Base-by-base conservation (phyloP, 805 yeast genomes). In the Yarrowia divulgata region DNA sequence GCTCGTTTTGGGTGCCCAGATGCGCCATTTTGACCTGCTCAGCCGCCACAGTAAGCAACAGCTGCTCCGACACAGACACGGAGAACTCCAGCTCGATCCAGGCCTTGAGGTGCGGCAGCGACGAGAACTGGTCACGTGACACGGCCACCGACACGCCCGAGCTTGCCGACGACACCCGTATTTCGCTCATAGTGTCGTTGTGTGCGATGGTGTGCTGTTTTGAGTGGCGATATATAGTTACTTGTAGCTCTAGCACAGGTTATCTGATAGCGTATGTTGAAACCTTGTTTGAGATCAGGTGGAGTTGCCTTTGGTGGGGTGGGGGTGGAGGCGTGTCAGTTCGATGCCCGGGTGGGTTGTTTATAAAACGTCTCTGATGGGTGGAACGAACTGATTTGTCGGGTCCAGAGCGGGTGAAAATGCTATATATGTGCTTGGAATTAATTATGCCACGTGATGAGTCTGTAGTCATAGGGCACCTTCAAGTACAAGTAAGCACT, bases 71-170 rank as follows among this genome's bases (percentile, higher is more conserved):
- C 29, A 49, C 48, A 35, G 68, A 35, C 55, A 63, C 68, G 2
- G 32, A 18, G 8, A 63, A 63, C 39, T 63, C 68, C 13, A 49
- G 23, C 46, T 48, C 68, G 39, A 63, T 37, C 68, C 68, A 63
- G 19, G 68, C 68, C 48, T 49, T 63, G 46, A 63, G 14, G 12
- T 63, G 68, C 35, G 37, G 39, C 39, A 63, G 32, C n/a, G 68
- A 48, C 13, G 68, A 19, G 13, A 60, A 60, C 46, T 60, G 66
- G 60, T 39, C 45, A 5, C 60, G 60, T 23, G 60, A 12, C 43
- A 9, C 60, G 7, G 14, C 8, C 3, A 14, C 58, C 3, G 43
- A 18, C 43, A 35, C 45, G 60, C 60, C 60, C 34, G 60, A 37
- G 45, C 45, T 37, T 18, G 60, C 60, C 10, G 34, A 39, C 60